A percentile compares a stretch with the other conserved stretches of the same genome.
phyloP scores from a whole-genome alignment of 2,329 filamentous ascomycete species.

The Sclerotinia borealis region DNA sequence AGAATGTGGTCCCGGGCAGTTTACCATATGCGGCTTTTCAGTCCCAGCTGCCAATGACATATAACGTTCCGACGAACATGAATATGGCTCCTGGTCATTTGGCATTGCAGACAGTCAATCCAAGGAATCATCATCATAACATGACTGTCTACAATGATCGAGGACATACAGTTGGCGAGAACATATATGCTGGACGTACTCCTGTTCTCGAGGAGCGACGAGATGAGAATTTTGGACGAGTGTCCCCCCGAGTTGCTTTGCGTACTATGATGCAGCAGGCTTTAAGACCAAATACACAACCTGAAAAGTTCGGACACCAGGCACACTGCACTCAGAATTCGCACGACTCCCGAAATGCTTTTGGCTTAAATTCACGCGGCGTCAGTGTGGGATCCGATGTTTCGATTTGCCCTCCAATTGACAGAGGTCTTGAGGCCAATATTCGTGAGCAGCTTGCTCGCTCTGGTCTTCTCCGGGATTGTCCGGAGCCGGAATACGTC shows the following conservation, averaged over 20 bases:
- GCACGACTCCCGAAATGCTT: background rate
- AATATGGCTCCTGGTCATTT: background rate
- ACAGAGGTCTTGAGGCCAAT: conserved; percentile 6
- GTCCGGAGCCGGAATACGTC: conserved; percentile 10
- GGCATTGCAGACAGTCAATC: background rate
- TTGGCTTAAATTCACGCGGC: background rate
- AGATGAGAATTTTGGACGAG: background rate
- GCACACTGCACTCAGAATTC: background rate
- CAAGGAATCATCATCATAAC: background rate
- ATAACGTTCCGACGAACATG: background rate
- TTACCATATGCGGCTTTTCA: background rate
- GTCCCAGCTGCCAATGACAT: background rate
- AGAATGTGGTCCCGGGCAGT: background rate
- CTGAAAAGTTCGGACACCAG: background rate
- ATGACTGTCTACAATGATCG: background rate
- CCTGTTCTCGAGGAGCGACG: background rate
- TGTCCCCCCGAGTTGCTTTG: conserved; percentile 4
- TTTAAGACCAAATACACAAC: background rate
- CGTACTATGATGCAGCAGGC: conserved; percentile 6
- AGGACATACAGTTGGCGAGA: background rate
- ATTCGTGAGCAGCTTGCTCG: conserved; percentile 10
- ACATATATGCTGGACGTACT: background rate
- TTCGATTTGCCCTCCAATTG: background rate
- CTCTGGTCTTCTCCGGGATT: conserved; percentile 8
- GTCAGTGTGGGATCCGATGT: background rate